Conservation (phyloP, 805 yeast genomes). For the Wickerhamomyces chaumierensis region DNA sequence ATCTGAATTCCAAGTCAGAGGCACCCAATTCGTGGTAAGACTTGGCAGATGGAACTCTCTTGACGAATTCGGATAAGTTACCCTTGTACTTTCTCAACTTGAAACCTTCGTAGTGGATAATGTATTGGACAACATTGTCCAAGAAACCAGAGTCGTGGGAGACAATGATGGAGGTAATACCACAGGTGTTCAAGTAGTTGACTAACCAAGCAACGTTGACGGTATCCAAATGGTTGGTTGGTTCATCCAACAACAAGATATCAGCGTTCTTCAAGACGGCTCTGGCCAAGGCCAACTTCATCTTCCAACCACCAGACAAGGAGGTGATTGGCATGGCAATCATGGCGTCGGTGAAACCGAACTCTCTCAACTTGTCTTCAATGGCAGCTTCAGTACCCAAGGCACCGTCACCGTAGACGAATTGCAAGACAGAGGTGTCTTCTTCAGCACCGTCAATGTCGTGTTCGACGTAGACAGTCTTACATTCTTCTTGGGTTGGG, state of each 20-base stretch:
- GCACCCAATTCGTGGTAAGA: conserved; percentile 98
- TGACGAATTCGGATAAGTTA: conserved; percentile 97
- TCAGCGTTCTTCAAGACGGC: conserved; percentile 98
- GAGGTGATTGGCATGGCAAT: conserved; percentile 88
- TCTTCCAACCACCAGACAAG: conserved; percentile 99
- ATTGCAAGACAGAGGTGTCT: conserved; percentile 88
- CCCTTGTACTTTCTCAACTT: conserved; percentile 99
- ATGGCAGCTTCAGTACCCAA: conserved; percentile 58
- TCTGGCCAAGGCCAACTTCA: conserved; percentile 98
- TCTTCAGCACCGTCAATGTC: conserved; percentile 98
- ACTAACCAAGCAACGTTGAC: conserved; percentile 99
- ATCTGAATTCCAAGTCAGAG: conserved; percentile 88
- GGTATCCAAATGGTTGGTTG: conserved; percentile 99
- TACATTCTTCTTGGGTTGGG: conserved; percentile 98
- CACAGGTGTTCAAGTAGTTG: conserved; percentile 98
- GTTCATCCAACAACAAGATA: conserved; percentile 96
- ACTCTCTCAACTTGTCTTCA: conserved; percentile 69
- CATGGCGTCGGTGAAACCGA: conserved; percentile 92
- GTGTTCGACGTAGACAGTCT: conserved; percentile 99
- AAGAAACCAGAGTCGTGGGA: conserved; percentile 99
- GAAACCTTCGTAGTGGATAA: conserved; percentile 99
- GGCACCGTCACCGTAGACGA: conserved; percentile 76
- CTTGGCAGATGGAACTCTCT: conserved; percentile 97
- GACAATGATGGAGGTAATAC: conserved; percentile 95
- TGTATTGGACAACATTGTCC: conserved; percentile 94